These are phyloP conservation scores for Oryza brachyantha DNA, from an alignment of 176 grass and related monocot genomes.

Conservation along the genomic window DNA sequence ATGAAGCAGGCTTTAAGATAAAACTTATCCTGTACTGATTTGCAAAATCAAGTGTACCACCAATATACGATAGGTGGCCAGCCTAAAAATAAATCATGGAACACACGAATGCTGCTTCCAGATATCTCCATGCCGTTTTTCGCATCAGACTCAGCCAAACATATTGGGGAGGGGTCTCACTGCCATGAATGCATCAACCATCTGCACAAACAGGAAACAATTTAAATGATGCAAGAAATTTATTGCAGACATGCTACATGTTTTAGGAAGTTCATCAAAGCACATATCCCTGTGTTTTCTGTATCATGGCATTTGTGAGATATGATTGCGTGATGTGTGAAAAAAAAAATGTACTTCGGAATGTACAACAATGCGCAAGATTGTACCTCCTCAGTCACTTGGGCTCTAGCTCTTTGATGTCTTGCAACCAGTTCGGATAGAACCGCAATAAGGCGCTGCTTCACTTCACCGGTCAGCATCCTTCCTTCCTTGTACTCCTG, in stretches of 20 bases:
- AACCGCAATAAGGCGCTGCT: constrained; percentile 48
- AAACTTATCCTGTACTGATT: constrained; percentile 12
- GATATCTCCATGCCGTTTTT: neutral
- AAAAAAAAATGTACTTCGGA: neutral
- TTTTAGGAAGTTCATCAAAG: neutral
- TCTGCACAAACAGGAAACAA: constrained; percentile 42
- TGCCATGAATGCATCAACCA: constrained; percentile 84
- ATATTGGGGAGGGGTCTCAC: constrained; percentile 79
- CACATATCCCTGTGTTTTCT: neutral
- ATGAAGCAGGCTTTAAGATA: neutral
- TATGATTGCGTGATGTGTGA: neutral
- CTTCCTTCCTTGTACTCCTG: constrained; percentile 81
- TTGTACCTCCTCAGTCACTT: constrained; percentile 74
- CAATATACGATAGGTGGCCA: neutral
- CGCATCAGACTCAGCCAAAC: constrained; percentile 41
- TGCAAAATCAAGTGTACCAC: constrained; percentile 14
- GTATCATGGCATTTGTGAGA: neutral
- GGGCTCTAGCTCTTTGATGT: constrained; percentile 64
- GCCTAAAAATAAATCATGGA: neutral
- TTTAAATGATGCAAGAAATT: neutral
- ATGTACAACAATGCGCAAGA: neutral
- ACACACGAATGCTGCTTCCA: neutral
- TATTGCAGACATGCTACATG: neutral
- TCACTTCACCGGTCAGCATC: constrained; percentile 89
- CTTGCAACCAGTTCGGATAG: constrained; percentile 70